Evolutionary conservation across 2,329 filamentous ascomycete genomes (phyloP).

Genomic region (Clonostachys byssicola): DNA sequence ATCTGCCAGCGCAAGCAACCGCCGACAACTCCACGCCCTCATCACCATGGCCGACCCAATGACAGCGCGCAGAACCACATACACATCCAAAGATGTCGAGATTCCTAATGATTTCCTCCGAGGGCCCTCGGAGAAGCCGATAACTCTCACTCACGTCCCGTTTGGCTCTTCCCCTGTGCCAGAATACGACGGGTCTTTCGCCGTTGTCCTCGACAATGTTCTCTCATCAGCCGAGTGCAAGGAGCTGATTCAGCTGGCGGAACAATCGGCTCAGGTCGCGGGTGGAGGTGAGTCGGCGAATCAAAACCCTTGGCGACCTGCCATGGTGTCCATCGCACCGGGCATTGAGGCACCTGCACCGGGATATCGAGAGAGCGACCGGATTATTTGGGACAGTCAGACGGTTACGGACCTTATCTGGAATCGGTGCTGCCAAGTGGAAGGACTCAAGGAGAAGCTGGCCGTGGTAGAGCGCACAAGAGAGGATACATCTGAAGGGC

Average conservation of each 20-base stretch:
- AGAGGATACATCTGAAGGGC: constrained; percentile 5
- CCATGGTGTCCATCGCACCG: constrained; percentile 62
- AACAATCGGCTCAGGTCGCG: constrained; percentile 30
- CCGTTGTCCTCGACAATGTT: constrained; percentile 57
- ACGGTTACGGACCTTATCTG: constrained; percentile 61
- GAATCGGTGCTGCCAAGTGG: constrained; percentile 44
- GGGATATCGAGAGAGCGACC: constrained; percentile 64
- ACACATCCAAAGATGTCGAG: constrained; percentile 22
- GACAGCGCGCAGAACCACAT: constrained; percentile 6
- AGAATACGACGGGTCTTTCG: constrained; percentile 47
- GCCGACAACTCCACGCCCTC: too few species aligned
- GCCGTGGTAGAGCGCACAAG: constrained; percentile 16
- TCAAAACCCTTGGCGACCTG: constrained; percentile 54
- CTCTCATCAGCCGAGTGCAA: constrained; percentile 54
- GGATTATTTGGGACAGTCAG: constrained; percentile 70
- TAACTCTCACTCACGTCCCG: constrained; percentile 41
- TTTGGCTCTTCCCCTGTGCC: constrained; percentile 43
- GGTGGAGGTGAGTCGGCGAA: constrained; percentile 6
- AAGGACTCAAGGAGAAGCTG: constrained; percentile 35
- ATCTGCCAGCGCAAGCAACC: too few species aligned
- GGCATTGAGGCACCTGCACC: constrained; percentile 54
- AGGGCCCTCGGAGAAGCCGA: constrained; percentile 25
- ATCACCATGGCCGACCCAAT: too few species aligned
- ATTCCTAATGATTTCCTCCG: constrained; percentile 41
- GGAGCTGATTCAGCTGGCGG: constrained; percentile 43